Evolutionary conservation across 352 stramenopile genomes (phyloP).

Genomic region (Phytophthora podocarpi): DNA sequence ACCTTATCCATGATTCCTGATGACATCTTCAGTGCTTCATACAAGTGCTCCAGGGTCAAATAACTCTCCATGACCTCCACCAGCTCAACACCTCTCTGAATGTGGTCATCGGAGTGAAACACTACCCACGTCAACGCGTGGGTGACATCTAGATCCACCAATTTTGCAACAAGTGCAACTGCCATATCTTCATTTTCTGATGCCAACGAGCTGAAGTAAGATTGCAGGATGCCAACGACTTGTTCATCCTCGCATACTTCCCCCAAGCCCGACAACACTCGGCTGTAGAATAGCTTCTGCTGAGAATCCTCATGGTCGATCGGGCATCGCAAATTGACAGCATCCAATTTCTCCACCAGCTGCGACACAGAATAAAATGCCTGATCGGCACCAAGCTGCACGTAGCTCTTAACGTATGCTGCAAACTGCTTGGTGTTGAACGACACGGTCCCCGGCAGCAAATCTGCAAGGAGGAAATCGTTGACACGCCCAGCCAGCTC

Average conservation of each 20-base stretch:
- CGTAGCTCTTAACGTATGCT: conserved; percentile 55
- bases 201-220: conserved; percentile 48
- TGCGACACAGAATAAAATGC: conserved; percentile 32
- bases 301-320: conserved; percentile 17
- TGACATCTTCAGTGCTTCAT: conserved; percentile 40
- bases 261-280: conserved; percentile 55
- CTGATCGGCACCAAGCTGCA: conserved; percentile 49
- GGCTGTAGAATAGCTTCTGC: conserved; percentile 46
- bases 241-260: conserved; percentile 67
- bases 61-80: conserved; percentile 51
- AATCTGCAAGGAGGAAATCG: conserved; percentile 42
- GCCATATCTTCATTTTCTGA: conserved; percentile 25
- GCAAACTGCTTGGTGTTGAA: conserved; percentile 62
- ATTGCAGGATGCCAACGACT: conserved; percentile 34
- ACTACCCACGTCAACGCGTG: conserved; percentile 79
- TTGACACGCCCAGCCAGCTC: conserved; percentile 62
- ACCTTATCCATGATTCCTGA: conserved; percentile 32
- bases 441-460: conserved; percentile 18
- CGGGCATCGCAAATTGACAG: conserved; percentile 49
- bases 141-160: conserved; percentile 74
- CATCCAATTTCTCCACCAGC: conserved; percentile 56
- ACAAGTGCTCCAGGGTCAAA: conserved; percentile 55
- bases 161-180: conserved; percentile 44
- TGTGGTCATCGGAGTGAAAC: conserved; percentile 51
- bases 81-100: conserved; percentile 21